phyloP scores from a whole-genome alignment of 2,329 filamentous ascomycete genomes.

The Fusarium aywerte region DNA sequence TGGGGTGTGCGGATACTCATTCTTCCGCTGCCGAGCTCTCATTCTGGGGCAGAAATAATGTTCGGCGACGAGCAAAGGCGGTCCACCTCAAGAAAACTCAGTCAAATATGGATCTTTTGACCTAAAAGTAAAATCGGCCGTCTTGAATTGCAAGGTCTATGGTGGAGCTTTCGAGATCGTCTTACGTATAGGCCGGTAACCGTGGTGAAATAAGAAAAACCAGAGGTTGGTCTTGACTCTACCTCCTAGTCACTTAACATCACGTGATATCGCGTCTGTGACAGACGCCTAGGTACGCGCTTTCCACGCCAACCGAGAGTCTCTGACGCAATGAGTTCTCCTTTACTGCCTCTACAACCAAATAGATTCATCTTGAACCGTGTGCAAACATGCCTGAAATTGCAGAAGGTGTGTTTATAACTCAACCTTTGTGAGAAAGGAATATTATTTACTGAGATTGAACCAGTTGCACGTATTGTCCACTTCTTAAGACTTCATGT shows the following conservation, averaged over 20 bases:
- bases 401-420: slow-evolving; percentile 61
- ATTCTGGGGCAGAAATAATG: slow-evolving; percentile 13
- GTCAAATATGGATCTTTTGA: slow-evolving; percentile 23
- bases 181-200: not conserved
- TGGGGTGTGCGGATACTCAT: slow-evolving; percentile 28
- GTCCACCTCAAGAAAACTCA: slow-evolving; percentile 26
- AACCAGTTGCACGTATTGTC: slow-evolving; percentile 81
- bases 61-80: slow-evolving; percentile 23
- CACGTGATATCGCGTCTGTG: slow-evolving; percentile 44
- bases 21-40: slow-evolving; percentile 29
- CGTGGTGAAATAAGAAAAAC: not conserved
- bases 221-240: not conserved
- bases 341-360: not conserved
- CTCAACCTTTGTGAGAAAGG: not conserved
- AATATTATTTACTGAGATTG: slow-evolving; percentile 5
- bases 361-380: not conserved
- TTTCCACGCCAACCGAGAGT: slow-evolving; percentile 1
- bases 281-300: slow-evolving; percentile 15
- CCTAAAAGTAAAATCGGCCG: slow-evolving; percentile 3
- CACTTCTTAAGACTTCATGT: slow-evolving; percentile 85
- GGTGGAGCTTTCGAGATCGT: not conserved
- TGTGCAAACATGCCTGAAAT: slow-evolving; percentile 68
- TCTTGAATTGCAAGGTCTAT: not conserved
- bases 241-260: not conserved
- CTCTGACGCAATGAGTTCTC: slow-evolving; percentile 22